Evolutionary conservation across 306 rosid species (phyloP), one percentile per base, ranked within the genome.

Genomic region (Oemleria cerasiformis): DNA sequence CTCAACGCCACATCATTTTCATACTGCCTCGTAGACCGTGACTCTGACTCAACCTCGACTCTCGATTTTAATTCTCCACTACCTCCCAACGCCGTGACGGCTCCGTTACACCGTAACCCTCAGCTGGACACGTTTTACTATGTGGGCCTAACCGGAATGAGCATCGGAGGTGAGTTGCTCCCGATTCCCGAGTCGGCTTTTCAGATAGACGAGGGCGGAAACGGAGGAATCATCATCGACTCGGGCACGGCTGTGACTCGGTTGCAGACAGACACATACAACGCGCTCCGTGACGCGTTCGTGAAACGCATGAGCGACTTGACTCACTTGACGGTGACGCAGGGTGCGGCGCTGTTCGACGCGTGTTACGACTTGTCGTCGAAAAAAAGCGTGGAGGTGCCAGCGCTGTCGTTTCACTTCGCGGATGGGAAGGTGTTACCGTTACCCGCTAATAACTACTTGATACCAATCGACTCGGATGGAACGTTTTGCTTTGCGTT

Each of bases 171-270:
- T 0, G 71, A 80, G 41, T 2, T 68, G 63, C 92, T 90, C 6
- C 72, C 83, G 25, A 59, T 90, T 70, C 82, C 91, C 1, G 78
- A 73, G 7, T 20, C 84, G 2, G 68, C 79, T 8, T 93, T 93
- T 20, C 21, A 56, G 23, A 74, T 87, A 4, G 91, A 85, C 58
- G 41, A 50, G 3, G 14, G 36, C 14, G 97, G 97, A 0, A 76
- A 63, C 43, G 96, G 98, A 1, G 97, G 98, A 0, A 74, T 90
- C 2, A 93, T 93, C 8, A 68, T 93, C 17, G 97, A 93, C 62
- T 92, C 98, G 53, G 98, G 98, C n/a, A 92, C 98, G 78, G 96
- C 97, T 42, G 93, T 92, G 69, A 92, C 93, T 14, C 76, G 98
- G 82, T 65, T 92, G 63, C 83, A 77, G 79, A 80, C 75, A 15